Evolutionary conservation across 306 rosid genomes (phyloP).

Genomic region (Vigna hirtella): DNA sequence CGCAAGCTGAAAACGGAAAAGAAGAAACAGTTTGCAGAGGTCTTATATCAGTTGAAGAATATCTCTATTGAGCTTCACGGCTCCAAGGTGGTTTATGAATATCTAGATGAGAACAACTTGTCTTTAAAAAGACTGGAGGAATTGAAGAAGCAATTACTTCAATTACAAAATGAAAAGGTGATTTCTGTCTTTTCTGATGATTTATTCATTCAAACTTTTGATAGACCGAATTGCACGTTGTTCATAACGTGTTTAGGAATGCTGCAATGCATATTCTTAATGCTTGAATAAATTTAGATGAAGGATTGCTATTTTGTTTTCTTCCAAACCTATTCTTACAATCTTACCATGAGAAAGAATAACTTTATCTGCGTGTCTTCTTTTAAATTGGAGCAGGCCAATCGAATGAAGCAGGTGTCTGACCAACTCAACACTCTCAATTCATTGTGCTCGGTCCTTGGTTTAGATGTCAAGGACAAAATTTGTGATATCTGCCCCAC

Average conservation of each 20-base stretch:
- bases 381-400: slow-evolving; percentile 48
- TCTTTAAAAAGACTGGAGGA: slow-evolving; percentile 65
- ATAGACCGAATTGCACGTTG: slow-evolving; percentile 17
- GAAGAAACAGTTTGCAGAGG: slow-evolving; percentile 59
- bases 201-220: neutral
- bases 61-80: slow-evolving; percentile 61
- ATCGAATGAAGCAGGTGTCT: slow-evolving; percentile 57
- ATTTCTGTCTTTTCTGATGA: slow-evolving; percentile 22
- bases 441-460: slow-evolving; percentile 51
- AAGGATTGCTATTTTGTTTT: neutral
- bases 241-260: slow-evolving; percentile 10
- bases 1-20: slow-evolving; percentile 62
- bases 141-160: slow-evolving; percentile 48
- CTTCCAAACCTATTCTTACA: slow-evolving; percentile 5
- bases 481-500: slow-evolving; percentile 50
- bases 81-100: slow-evolving; percentile 36
- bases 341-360: neutral
- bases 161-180: slow-evolving; percentile 72
- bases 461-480: slow-evolving; percentile 46
- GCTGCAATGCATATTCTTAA: slow-evolving; percentile 15
- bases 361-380: neutral
- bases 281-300: slow-evolving; percentile 6
- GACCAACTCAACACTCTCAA: slow-evolving; percentile 50
- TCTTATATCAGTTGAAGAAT: slow-evolving; percentile 56
- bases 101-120: slow-evolving; percentile 63